Conservation (phyloP, 2,329 filamentous ascomycete species). For the Arthrobotrys sinensis region DNA sequence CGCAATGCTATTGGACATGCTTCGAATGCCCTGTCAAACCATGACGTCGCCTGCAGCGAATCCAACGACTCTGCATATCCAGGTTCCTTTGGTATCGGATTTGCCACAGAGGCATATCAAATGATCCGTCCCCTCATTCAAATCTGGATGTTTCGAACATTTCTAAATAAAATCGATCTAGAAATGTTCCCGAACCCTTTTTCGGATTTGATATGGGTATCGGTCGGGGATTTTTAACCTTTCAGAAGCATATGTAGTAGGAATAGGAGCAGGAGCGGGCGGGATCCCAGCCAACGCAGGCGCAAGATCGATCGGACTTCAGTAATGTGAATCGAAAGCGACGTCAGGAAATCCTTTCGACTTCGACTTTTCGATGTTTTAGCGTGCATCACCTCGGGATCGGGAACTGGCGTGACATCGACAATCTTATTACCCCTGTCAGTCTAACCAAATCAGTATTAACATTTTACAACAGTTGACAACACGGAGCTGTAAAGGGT, state of each 20-base stretch:
- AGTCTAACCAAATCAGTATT: conserved; percentile 23
- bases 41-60: conserved; percentile 60
- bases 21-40: conserved; percentile 40
- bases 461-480: not conserved
- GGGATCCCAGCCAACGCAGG: not conserved
- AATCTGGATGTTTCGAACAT: too few species aligned
- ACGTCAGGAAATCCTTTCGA: conserved; percentile 9
- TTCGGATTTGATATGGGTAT: too few species aligned
- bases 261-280: not conserved
- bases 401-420: conserved; percentile 54
- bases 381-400: conserved; percentile 48
- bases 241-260: not conserved
- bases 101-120: too few species aligned
- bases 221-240: too few species aligned
- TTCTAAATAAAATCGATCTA: too few species aligned
- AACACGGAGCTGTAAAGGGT: not conserved
- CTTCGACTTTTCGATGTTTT: conserved; percentile 29
- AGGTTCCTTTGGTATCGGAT: conserved; percentile 26
- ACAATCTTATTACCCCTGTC: conserved; percentile 20
- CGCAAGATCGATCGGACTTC: conserved; percentile 10
- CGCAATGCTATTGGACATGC: conserved; percentile 40
- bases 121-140: too few species aligned
- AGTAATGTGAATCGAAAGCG: conserved; percentile 20
- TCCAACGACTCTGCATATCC: conserved; percentile 48
- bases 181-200: too few species aligned